These are phyloP conservation scores for Backusella westeae DNA, from an alignment of 192 early-diverging fungal species.

Conservation along the genomic window DNA sequence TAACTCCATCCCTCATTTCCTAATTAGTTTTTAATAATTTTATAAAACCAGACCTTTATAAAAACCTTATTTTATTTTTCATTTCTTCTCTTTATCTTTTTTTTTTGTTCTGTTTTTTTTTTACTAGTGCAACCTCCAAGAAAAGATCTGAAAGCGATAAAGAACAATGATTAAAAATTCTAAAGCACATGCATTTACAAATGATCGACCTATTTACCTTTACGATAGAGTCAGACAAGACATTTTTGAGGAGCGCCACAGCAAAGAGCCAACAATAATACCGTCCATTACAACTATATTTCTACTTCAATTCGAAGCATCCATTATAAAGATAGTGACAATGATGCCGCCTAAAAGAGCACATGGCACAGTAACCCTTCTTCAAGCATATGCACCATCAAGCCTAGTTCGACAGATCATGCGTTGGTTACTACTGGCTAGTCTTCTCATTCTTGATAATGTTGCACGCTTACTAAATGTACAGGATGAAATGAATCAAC, in stretches of 20 bases:
- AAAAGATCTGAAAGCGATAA: neutral
- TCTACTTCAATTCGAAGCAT: constrained; percentile 9
- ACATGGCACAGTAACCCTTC: neutral
- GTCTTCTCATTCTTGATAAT: neutral
- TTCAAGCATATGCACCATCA: neutral
- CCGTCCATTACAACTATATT: constrained; percentile 9
- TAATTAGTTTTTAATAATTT: neutral
- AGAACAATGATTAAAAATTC: neutral
- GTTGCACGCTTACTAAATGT: constrained; percentile 7
- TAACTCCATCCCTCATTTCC: neutral
- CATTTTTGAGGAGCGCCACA: neutral
- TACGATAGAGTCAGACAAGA: neutral
- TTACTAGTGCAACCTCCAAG: neutral
- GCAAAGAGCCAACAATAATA: neutral
- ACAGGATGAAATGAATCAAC: neutral
- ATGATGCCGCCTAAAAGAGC: neutral
- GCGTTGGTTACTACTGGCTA: neutral
- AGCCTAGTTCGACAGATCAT: neutral
- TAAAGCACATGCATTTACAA: neutral
- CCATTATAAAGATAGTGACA: neutral
- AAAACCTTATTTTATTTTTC: neutral
- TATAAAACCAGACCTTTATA: neutral
- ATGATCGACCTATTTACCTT: neutral
- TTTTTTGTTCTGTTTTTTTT: neutral
- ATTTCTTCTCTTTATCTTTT: neutral